Percentiles rank a stretch among this genome's conserved stretches.
Evolutionary conservation across 2,329 filamentous ascomycete species (phyloP).

Genomic region (Hirsutella thompsonii): DNA sequence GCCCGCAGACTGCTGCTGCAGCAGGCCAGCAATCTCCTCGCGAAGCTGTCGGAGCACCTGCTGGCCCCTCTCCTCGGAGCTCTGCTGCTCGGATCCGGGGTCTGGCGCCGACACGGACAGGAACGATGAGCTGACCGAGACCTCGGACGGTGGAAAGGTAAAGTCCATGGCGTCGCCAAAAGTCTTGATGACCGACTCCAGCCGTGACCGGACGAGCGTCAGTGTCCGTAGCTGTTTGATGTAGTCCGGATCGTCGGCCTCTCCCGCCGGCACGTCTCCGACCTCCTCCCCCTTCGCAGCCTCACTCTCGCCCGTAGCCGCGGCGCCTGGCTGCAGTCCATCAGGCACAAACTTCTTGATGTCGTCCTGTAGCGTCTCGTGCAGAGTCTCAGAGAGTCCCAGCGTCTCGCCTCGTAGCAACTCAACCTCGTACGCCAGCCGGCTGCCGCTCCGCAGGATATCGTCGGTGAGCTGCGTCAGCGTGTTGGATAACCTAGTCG

Average conservation of each 20-base stretch:
- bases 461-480: slow-evolving; percentile 90
- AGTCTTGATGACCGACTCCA: slow-evolving; percentile 79
- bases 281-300: slow-evolving; percentile 8
- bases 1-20: slow-evolving; percentile 42
- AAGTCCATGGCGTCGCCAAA: slow-evolving; percentile 97
- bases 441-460: slow-evolving; percentile 76
- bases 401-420: slow-evolving; percentile 79
- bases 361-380: slow-evolving; percentile 58
- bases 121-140: slow-evolving; percentile 73
- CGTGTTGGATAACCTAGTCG: slow-evolving; percentile 64
- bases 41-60: slow-evolving; percentile 60
- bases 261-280: slow-evolving; percentile 4
- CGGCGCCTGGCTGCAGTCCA: slow-evolving; percentile 21
- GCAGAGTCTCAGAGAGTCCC: slow-evolving; percentile 65
- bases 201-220: slow-evolving; percentile 65
- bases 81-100: slow-evolving; percentile 46
- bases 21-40: slow-evolving; percentile 56
- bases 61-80: slow-evolving; percentile 76
- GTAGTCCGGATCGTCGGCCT: slow-evolving; percentile 44
- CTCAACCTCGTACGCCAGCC: slow-evolving; percentile 90
- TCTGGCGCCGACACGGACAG: slow-evolving; percentile 84
- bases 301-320: slow-evolving; percentile 7
- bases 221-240: slow-evolving; percentile 73
- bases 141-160: slow-evolving; percentile 76
- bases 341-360: slow-evolving; percentile 58